A percentile compares a stretch with the other conserved stretches of the same genome.
Conservation (phyloP, 2,329 filamentous ascomycete genomes). For the Madurella fahalii region DNA sequence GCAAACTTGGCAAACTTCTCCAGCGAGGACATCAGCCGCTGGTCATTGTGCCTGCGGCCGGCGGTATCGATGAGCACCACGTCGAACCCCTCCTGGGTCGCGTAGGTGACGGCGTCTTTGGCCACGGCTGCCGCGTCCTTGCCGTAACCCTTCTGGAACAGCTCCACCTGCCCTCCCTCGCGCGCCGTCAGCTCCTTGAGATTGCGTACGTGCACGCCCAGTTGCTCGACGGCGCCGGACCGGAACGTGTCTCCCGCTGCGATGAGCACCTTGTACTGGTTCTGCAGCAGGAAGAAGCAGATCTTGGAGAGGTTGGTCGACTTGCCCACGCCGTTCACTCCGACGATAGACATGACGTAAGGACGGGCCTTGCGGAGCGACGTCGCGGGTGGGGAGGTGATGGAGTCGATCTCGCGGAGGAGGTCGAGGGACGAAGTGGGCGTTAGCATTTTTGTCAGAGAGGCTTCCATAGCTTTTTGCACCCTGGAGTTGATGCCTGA, state of each 20-base stretch:
- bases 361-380: conserved; percentile 66
- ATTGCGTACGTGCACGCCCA: conserved; percentile 92
- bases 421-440: conserved; percentile 93
- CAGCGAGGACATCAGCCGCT: conserved; percentile 89
- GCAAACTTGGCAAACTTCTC: conserved; percentile 98
- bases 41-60: conserved; percentile 90
- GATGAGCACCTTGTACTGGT: conserved; percentile 92
- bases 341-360: conserved; percentile 97
- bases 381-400: conserved; percentile 62
- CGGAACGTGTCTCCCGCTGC: conserved; percentile 96
- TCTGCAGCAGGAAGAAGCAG: conserved; percentile 95
- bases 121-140: conserved; percentile 96
- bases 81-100: conserved; percentile 71
- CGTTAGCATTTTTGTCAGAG: conserved; percentile 90
- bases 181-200: conserved; percentile 81
- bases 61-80: conserved; percentile 97
- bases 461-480: conserved; percentile 82
- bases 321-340: conserved; percentile 97
- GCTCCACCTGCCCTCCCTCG: conserved; percentile 79
- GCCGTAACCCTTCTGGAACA: conserved; percentile 96
- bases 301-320: conserved; percentile 98
- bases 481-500: conserved; percentile 73
- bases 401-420: conserved; percentile 82
- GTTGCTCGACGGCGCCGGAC: conserved; percentile 92
- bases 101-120: conserved; percentile 84